phyloP scores from a whole-genome alignment of 1,284 basidiomycete species.

The Naganishia cerealis region DNA sequence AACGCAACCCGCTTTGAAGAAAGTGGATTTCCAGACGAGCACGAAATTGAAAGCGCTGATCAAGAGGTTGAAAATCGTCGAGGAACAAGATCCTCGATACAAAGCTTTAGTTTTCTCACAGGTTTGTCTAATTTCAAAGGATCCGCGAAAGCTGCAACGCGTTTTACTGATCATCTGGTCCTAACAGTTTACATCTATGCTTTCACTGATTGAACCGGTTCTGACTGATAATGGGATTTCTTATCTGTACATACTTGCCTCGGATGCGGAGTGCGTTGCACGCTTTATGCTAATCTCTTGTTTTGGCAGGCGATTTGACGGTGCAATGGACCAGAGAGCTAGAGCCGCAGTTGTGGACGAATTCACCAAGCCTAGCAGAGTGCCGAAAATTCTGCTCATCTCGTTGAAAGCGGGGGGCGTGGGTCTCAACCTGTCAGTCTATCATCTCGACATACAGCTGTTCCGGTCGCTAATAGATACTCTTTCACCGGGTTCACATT shows the following conservation, averaged over 20 bases:
- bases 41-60: constrained; percentile 61
- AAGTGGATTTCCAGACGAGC: constrained; percentile 80
- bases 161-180: constrained; percentile 1
- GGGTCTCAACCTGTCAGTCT: constrained; percentile 69
- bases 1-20: constrained; percentile 57
- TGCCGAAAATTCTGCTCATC: constrained; percentile 77
- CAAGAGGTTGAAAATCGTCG: constrained; percentile 46
- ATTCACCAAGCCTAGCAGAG: constrained; percentile 67
- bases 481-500: background rate
- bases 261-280: background rate
- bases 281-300: background rate
- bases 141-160: background rate
- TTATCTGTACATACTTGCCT: constrained; percentile 58
- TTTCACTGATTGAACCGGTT: constrained; percentile 67
- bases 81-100: constrained; percentile 66
- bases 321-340: constrained; percentile 84
- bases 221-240: constrained; percentile 71
- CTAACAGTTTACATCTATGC: constrained; percentile 34
- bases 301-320: constrained; percentile 72
- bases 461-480: background rate
- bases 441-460: background rate
- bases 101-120: constrained; percentile 87
- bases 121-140: constrained; percentile 30
- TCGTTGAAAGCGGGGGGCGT: constrained; percentile 93
- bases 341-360: constrained; percentile 71